These are phyloP conservation scores for Chlorencoelia australis DNA, from an alignment of 2,329 filamentous ascomycete species.

Conservation along the genomic window DNA sequence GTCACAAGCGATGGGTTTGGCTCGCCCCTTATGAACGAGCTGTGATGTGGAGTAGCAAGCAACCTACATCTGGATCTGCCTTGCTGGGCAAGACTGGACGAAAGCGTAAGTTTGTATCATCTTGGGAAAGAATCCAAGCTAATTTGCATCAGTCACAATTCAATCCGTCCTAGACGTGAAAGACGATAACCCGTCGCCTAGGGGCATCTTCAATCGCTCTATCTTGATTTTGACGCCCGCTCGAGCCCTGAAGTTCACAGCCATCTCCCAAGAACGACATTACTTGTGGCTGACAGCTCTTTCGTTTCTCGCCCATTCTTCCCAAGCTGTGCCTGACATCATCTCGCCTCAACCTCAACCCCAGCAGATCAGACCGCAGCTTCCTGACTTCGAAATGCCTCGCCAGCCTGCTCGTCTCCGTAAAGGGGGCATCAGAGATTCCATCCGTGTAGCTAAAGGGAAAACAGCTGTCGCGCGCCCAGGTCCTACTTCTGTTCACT, in stretches of 20 bases:
- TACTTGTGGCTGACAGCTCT: slow-evolving; percentile 91
- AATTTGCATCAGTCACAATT: slow-evolving; percentile 61
- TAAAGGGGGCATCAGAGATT: slow-evolving; percentile 61
- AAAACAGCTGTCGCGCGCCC: slow-evolving; percentile 31
- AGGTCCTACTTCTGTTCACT: slow-evolving; percentile 30
- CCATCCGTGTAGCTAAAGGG: slow-evolving; percentile 79
- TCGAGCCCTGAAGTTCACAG: slow-evolving; percentile 90
- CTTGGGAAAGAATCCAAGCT: slow-evolving; percentile 18
- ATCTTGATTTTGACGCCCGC: slow-evolving; percentile 92
- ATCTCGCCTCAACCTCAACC: slow-evolving; percentile 45
- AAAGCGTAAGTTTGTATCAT: slow-evolving; percentile 83
- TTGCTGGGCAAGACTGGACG: slow-evolving; percentile 89
- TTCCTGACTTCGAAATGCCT: slow-evolving; percentile 38
- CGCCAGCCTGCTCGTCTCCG: slow-evolving; percentile 26
- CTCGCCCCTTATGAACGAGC: slow-evolving; percentile 91
- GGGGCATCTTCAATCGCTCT: slow-evolving; percentile 80
- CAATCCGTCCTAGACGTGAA: slow-evolving; percentile 96
- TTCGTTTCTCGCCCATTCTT: slow-evolving; percentile 87
- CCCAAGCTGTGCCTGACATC: slow-evolving; percentile 69
- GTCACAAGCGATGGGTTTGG: slow-evolving; percentile 98
- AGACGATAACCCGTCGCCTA: slow-evolving; percentile 80
- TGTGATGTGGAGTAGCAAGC: slow-evolving; percentile 97
- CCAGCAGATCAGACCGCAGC: slow-evolving; percentile 31
- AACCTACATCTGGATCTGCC: slow-evolving; percentile 78
- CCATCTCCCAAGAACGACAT: slow-evolving; percentile 71